These are phyloP conservation scores for Bryoglossum gracile DNA, from an alignment of 495 filamentous ascomycete species.

Conservation along the genomic window DNA sequence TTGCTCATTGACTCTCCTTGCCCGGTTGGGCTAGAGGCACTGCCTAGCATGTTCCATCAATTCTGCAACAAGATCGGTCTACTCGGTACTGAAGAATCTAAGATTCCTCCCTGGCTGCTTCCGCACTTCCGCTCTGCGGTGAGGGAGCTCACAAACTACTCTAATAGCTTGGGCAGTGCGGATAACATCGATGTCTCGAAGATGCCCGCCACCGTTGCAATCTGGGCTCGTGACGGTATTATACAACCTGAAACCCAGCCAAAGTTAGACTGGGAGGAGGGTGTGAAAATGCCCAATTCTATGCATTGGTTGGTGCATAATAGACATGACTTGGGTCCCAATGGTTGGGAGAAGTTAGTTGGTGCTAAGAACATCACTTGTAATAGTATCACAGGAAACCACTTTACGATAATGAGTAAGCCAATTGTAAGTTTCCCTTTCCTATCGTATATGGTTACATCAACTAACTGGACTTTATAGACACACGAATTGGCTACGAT, in stretches of 20 bases:
- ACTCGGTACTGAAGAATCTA: slow-evolving; percentile 55
- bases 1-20: slow-evolving; percentile 79
- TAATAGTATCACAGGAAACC: slow-evolving; percentile 57
- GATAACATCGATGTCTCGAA: slow-evolving; percentile 41
- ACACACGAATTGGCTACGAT: too few species aligned
- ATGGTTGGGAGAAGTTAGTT: slow-evolving; percentile 70
- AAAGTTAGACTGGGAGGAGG: slow-evolving; percentile 53
- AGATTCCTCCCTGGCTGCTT: slow-evolving; percentile 69
- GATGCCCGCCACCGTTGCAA: slow-evolving; percentile 57
- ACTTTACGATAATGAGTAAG: slow-evolving; percentile 66
- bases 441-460: too few species aligned
- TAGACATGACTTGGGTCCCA: slow-evolving; percentile 67
- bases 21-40: slow-evolving; percentile 67
- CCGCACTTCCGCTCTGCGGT: slow-evolving; percentile 79
- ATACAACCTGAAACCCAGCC: slow-evolving; percentile 39
- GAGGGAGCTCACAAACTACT: slow-evolving; percentile 64
- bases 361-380: slow-evolving; percentile 55
- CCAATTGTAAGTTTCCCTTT: slow-evolving; percentile 36
- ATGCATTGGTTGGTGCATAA: slow-evolving; percentile 43
- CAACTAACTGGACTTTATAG: too few species aligned
- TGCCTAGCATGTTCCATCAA: slow-evolving; percentile 65
- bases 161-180: slow-evolving; percentile 32
- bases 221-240: slow-evolving; percentile 80
- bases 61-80: slow-evolving; percentile 78
- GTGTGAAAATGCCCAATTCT: slow-evolving; percentile 21